Conservation (phyloP, 1,284 basidiomycete genomes). For the Cutaneotrichosporon arboriforme region DNA sequence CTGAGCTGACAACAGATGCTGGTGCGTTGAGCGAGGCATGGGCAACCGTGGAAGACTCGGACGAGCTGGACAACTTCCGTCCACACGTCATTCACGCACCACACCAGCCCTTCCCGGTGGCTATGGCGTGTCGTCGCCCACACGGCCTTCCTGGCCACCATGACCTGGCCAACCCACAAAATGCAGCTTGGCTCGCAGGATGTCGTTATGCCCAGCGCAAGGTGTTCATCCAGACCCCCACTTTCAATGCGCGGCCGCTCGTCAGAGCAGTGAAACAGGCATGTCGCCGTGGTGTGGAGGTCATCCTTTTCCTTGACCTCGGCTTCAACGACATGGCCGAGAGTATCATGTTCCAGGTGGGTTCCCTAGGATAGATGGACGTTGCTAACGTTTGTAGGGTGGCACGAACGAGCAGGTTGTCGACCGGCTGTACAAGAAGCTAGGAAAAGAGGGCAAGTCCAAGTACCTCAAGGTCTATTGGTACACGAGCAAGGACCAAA, state of each 20-base stretch:
- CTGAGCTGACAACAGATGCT: constrained; percentile 32
- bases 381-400: constrained; percentile 56
- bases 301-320: constrained; percentile 61
- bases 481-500: constrained; percentile 56
- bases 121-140: constrained; percentile 64
- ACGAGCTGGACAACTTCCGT: constrained; percentile 51
- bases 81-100: constrained; percentile 57
- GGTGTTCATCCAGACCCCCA: constrained; percentile 74
- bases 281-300: constrained; percentile 62
- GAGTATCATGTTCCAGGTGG: constrained; percentile 12
- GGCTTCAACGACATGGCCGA: constrained; percentile 64
- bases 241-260: constrained; percentile 66
- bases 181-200: constrained; percentile 68
- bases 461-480: constrained; percentile 62
- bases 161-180: constrained; percentile 62
- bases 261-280: constrained; percentile 62
- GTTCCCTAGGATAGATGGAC: neutral
- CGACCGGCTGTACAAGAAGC: constrained; percentile 58
- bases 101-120: constrained; percentile 65
- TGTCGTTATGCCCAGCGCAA: constrained; percentile 62
- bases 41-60: constrained; percentile 51
- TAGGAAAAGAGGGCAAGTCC: constrained; percentile 54
- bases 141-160: constrained; percentile 54
- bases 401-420: constrained; percentile 74
- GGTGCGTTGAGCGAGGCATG: constrained; percentile 50